These are phyloP conservation scores for Trichomonas vaginalis DNA, from an alignment of 208 protist species.

Conservation along the genomic window DNA sequence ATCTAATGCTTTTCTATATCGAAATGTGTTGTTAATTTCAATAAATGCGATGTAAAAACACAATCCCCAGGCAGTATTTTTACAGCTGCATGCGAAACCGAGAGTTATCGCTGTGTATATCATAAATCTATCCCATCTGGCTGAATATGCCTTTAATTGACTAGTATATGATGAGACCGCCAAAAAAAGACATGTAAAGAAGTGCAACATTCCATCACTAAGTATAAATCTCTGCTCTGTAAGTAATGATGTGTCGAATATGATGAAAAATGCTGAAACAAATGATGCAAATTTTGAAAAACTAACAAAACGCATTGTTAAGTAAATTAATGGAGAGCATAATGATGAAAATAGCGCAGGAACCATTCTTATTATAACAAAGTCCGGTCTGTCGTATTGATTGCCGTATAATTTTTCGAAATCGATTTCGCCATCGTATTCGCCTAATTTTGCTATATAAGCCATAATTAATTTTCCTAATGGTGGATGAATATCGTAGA, in stretches of 20 bases:
- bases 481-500: constrained; percentile 5
- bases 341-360: not conserved
- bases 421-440: not conserved
- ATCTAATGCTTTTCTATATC: not conserved
- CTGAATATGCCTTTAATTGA: not conserved
- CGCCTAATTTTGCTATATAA: not conserved
- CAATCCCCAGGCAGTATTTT: not conserved
- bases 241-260: not conserved
- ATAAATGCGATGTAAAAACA: not conserved
- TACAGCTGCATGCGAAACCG: not conserved
- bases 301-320: not conserved
- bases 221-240: not conserved
- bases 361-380: not conserved
- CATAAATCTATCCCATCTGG: not conserved
- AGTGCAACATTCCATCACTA: constrained; percentile 12
- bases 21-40: not conserved
- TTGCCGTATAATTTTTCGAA: not conserved
- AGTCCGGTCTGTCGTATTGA: not conserved
- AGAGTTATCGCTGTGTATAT: not conserved
- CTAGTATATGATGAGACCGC: not conserved
- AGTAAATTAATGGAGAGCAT: not conserved
- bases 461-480: not conserved
- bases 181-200: not conserved
- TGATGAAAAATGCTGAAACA: not conserved
- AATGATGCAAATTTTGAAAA: not conserved